Evolutionary conservation across 2,329 filamentous ascomycete genomes (phyloP), one percentile per base, ranked within the genome.

Genomic region (Aspergillus phoenicis): DNA sequence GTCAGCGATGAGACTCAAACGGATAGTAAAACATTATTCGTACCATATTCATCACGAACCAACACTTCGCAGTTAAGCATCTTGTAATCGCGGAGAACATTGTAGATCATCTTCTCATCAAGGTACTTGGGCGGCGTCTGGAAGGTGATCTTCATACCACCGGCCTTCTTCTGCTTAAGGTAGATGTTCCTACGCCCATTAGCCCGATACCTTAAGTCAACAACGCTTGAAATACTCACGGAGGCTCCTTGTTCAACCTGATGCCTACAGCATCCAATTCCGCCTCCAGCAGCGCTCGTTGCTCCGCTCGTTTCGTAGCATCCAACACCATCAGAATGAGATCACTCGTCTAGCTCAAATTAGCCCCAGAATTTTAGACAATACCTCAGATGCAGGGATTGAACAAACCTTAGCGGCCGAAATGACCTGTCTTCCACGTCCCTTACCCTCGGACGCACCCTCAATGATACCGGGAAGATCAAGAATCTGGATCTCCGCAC

Each of bases 91-190:
- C 92, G 90, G 54, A 99, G 84, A 73, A 99, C 97, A 81, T 97
- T 97, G 83, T 89, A 96, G 62, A 99, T 84, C 91, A 99, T 97
- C 81, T 96, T 97, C 78, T 99, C 94, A 78, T 99, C 95, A 61
- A 99, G 83, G 62, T 90, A 81, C 77, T 98, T 98, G 4, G 95
- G 94, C 2, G 95, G 90, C 4, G 87, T 80, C 72, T 93, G 89
- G 80, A 99, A 99, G 15, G 91, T 98, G 74, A 99, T 97, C 79
- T 99, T 99, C 91, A 99, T 95, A 62, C 96, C 95, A 59, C 95
- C 95, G 0, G 94, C 93, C 74, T 95, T 97, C 79, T 99, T 99
- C 26, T 84, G 84, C 78, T 99, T 99, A 60, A 99, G 86, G 75
- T 98, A 98, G 77, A 99, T 98, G 77, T 99, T 99, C 36, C 91